phyloP scores from a whole-genome alignment of 1,139 yeast genomes.

The Saccharomyces uvarum region DNA sequence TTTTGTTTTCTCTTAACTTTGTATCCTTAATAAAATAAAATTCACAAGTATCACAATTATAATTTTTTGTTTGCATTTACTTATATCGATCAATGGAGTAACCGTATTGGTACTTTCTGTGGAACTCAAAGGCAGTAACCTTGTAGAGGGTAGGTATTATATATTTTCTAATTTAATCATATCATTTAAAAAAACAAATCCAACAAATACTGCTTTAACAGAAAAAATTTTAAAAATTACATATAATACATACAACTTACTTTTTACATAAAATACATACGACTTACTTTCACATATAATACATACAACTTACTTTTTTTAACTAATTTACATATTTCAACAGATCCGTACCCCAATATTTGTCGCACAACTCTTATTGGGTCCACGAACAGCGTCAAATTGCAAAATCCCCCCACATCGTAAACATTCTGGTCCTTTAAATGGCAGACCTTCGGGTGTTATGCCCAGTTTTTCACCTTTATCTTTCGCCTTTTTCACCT shows the following conservation, averaged over 20 bases:
- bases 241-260: neutral
- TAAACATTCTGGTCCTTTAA: conserved; percentile 15
- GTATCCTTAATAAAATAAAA: conserved; percentile 1
- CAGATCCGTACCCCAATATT: neutral
- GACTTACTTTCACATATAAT: neutral
- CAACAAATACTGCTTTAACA: too few species aligned
- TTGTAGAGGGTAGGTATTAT: too few species aligned
- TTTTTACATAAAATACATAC: neutral
- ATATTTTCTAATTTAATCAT: too few species aligned
- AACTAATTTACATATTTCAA: neutral
- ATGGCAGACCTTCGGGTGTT: conserved; percentile 13
- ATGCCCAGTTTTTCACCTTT: conserved; percentile 12
- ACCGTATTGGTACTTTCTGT: neutral
- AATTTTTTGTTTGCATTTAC: neutral
- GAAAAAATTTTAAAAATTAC: neutral
- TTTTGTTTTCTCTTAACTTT: neutral
- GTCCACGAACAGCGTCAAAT: conserved; percentile 20
- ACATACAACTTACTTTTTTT: neutral
- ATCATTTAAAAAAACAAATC: too few species aligned
- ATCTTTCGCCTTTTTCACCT: conserved; percentile 14
- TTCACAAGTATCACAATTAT: neutral
- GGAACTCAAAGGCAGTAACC: neutral
- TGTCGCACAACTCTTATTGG: conserved; percentile 3
- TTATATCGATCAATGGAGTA: neutral
- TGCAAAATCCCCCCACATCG: conserved; percentile 21